Evolutionary conservation across 73 alveolate genomes (phyloP).

Genomic region (Loxodes magnus): DNA sequence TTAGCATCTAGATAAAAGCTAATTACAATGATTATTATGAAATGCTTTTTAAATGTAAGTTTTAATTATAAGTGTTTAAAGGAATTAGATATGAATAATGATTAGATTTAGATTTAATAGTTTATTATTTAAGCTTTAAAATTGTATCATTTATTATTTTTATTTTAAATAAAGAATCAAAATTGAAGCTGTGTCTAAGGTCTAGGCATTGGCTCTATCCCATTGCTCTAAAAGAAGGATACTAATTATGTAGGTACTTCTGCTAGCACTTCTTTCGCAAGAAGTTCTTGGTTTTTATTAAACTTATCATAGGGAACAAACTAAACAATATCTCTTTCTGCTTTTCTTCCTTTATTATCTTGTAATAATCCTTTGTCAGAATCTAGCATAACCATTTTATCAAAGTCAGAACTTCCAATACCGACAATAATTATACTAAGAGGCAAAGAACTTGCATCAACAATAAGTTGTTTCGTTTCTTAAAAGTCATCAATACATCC

Average conservation of each 20-base stretch:
- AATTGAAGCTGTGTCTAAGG: no score
- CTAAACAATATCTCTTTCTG: constrained; percentile 74
- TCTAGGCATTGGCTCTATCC: no score
- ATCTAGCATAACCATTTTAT: constrained; percentile 75
- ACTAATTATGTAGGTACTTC: constrained; percentile 74
- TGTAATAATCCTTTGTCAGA: constrained; percentile 54
- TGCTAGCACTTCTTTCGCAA: constrained; percentile 59
- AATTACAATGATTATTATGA: no score
- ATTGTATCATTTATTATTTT: no score
- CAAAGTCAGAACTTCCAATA: constrained; percentile 82
- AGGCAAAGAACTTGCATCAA: constrained; percentile 78
- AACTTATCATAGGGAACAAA: constrained; percentile 64
- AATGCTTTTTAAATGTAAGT: no score
- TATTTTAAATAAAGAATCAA: no score
- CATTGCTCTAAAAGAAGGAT: no score
- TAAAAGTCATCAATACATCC: constrained; percentile 85
- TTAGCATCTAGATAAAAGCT: no score
- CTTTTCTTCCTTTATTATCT: constrained; percentile 17
- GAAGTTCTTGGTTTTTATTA: constrained; percentile 32
- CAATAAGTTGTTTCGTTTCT: constrained; percentile 74
- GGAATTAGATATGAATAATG: no score
- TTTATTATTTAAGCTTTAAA: no score
- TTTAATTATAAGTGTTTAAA: no score
- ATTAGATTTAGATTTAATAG: no score
- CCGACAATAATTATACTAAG: constrained; percentile 89